These are phyloP conservation scores for Melanomma pulvis-pyrius DNA, from an alignment of 495 filamentous ascomycete genomes.

Conservation along the genomic window DNA sequence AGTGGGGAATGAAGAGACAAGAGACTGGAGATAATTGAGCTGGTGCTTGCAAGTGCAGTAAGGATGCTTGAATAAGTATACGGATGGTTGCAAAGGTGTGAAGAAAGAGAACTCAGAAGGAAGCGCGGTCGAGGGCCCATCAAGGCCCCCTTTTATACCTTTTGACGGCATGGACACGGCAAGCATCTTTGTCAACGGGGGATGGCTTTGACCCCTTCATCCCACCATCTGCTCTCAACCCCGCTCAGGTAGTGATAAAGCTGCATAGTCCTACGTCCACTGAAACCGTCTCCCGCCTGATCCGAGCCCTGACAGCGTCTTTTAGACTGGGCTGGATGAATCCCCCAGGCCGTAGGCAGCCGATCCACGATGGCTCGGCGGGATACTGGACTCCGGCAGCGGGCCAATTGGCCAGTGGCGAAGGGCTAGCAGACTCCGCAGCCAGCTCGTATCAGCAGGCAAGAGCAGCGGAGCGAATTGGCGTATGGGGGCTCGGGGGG, in stretches of 20 bases:
- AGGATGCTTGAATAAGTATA: constrained; percentile 31
- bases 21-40: constrained; percentile 4
- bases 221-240: constrained; percentile 29
- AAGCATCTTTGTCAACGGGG: constrained; percentile 32
- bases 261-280: constrained; percentile 40
- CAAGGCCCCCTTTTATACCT: constrained; percentile 41
- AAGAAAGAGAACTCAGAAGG: constrained; percentile 32
- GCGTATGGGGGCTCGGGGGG: constrained; percentile 22
- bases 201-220: constrained; percentile 36
- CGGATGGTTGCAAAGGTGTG: constrained; percentile 7
- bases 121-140: background rate
- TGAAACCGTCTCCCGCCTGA: constrained; percentile 34
- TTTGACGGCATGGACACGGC: constrained; percentile 19
- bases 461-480: constrained; percentile 31
- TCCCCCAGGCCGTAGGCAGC: constrained; percentile 34
- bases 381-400: background rate
- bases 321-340: constrained; percentile 34
- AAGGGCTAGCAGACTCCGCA: constrained; percentile 23
- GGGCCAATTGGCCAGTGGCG: constrained; percentile 36
- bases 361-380: constrained; percentile 36
- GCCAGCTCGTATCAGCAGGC: constrained; percentile 29
- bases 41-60: constrained; percentile 20
- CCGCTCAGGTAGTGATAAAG: constrained; percentile 39
- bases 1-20: constrained; percentile 8
- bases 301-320: constrained; percentile 30